Percentiles rank a stretch among this genome's conserved stretches.
phyloP scores from a whole-genome alignment of 331 rosid species.

The Quercus lobata region DNA sequence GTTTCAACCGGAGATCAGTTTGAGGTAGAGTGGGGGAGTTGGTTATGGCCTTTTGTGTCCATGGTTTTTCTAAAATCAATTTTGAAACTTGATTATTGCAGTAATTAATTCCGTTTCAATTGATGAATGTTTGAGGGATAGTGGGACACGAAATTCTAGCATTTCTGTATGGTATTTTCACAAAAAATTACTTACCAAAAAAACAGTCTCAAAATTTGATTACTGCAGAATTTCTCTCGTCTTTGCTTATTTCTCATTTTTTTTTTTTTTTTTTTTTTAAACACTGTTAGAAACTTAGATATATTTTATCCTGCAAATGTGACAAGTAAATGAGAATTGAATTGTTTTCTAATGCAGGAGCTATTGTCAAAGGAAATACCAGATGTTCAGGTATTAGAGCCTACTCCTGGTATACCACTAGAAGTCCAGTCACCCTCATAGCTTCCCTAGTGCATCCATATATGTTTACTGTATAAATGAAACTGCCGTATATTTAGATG shows the following conservation, averaged over 20 bases:
- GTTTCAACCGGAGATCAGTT: background rate
- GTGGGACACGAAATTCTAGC: no score
- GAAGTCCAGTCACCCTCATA: slow-evolving; percentile 40
- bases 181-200: background rate
- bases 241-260: background rate
- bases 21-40: background rate
- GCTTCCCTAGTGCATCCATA: slow-evolving; percentile 5
- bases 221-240: background rate
- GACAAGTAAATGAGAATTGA: background rate
- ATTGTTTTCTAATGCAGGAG: slow-evolving; percentile 52
- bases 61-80: background rate
- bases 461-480: background rate
- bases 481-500: slow-evolving; percentile 4
- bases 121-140: no score
- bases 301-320: background rate
- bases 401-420: slow-evolving; percentile 64
- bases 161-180: no score
- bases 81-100: background rate
- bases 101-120: background rate
- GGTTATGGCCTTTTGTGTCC: background rate
- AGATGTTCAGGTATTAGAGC: slow-evolving; percentile 53
- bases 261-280: background rate
- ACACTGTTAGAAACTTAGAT: background rate
- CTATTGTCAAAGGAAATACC: slow-evolving; percentile 71
- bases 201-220: background rate